Evolutionary conservation across 176 grass and related monocot genomes (phyloP).

Genomic region (Lolium perenne): DNA sequence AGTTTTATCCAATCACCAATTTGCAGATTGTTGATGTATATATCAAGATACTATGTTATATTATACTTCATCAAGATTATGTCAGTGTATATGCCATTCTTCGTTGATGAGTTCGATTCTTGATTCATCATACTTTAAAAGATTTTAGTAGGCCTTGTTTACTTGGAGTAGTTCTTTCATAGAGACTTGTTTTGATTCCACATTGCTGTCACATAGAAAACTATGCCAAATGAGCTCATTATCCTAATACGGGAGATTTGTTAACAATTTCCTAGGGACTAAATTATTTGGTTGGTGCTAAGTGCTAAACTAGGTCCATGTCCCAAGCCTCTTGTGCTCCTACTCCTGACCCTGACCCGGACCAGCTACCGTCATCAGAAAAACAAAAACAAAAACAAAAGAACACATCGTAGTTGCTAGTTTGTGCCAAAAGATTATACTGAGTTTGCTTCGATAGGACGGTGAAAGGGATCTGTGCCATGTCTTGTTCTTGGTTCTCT

Average conservation of each 20-base stretch:
- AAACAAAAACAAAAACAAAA: slow-evolving; percentile 38
- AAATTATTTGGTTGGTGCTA: slow-evolving; percentile 50
- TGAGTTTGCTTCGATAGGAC: slow-evolving; percentile 38
- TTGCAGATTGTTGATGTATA: background rate
- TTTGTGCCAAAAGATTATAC: slow-evolving; percentile 40
- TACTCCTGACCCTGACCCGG: slow-evolving; percentile 50
- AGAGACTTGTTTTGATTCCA: slow-evolving; percentile 50
- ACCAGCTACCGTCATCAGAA: slow-evolving; percentile 33
- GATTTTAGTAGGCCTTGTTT: slow-evolving; percentile 18
- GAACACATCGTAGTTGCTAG: slow-evolving; percentile 14
- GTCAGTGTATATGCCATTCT: slow-evolving; percentile 29
- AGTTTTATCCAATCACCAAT: slow-evolving; percentile 16
- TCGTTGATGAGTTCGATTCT: slow-evolving; percentile 12
- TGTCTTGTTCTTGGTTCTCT: slow-evolving; percentile 44
- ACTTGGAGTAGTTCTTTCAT: slow-evolving; percentile 33
- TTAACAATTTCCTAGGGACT: slow-evolving; percentile 44
- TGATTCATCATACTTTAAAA: slow-evolving; percentile 1
- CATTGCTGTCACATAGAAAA: slow-evolving; percentile 52
- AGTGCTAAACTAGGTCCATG: slow-evolving; percentile 49
- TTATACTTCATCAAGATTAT: slow-evolving; percentile 31
- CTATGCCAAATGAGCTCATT: slow-evolving; percentile 36
- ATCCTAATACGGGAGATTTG: slow-evolving; percentile 29
- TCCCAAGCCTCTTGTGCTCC: slow-evolving; percentile 42
- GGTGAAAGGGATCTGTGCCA: slow-evolving; percentile 51
- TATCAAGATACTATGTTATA: background rate